phyloP scores from a whole-genome alignment of 441 rosid genomes.

The Mallotus repandus region DNA sequence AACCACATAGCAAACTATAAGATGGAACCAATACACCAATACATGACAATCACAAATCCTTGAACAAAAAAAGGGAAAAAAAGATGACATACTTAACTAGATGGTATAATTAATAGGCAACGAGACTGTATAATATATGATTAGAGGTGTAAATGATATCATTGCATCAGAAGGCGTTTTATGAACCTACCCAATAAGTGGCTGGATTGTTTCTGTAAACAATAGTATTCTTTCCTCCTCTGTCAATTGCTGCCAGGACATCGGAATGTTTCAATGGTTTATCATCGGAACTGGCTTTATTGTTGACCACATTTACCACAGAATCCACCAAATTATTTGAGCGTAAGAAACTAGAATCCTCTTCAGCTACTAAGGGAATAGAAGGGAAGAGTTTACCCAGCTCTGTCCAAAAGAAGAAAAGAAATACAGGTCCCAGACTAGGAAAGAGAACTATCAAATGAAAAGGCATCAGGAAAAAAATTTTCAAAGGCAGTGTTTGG shows the following conservation, averaged over 20 bases:
- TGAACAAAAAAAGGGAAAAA: neutral
- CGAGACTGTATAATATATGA: neutral
- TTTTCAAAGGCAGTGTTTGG: neutral
- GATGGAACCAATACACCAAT: neutral
- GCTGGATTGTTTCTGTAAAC: conserved; percentile 66
- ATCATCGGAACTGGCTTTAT: conserved; percentile 42
- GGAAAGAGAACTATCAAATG: neutral
- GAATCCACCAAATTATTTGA: conserved; percentile 62
- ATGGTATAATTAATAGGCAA: too few species aligned
- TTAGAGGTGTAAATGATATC: neutral
- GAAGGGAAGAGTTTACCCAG: conserved; percentile 71
- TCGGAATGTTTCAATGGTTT: conserved; percentile 51
- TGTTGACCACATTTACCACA: conserved; percentile 58
- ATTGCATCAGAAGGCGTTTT: neutral
- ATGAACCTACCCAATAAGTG: conserved; percentile 74
- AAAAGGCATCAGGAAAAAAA: neutral
- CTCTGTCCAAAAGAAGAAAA: conserved; percentile 41
- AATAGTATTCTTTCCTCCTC: conserved; percentile 67
- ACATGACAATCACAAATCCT: conserved; percentile 1
- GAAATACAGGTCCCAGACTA: neutral
- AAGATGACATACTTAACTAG: conserved; percentile 2
- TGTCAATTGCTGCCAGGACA: conserved; percentile 79
- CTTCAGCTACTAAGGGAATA: conserved; percentile 91
- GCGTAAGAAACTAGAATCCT: conserved; percentile 72
- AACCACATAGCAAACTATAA: neutral